These are phyloP conservation scores for Boletus huronensis DNA, from an alignment of 768 basidiomycete species.

Conservation along the genomic window DNA sequence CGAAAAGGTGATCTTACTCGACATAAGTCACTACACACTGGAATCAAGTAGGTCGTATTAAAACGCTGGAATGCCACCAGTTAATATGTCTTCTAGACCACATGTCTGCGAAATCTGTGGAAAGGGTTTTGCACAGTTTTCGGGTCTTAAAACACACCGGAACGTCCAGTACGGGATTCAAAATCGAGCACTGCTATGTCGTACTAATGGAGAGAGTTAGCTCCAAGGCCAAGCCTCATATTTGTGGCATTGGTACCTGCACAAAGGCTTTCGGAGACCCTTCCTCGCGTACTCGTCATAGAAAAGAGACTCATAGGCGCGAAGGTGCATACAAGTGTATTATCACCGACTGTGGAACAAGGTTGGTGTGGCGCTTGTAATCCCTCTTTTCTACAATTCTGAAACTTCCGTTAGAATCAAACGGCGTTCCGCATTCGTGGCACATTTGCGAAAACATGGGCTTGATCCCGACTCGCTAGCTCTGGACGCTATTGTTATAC, in stretches of 20 bases:
- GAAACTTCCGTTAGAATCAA: conserved; percentile 47
- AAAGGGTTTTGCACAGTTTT: conserved; percentile 56
- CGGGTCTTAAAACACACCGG: conserved; percentile 58
- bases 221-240: conserved; percentile 48
- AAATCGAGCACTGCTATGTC: not conserved
- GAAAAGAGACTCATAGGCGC: conserved; percentile 52
- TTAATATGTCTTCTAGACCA: conserved; percentile 37
- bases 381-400: not conserved
- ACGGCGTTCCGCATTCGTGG: conserved; percentile 54
- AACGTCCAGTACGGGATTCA: conserved; percentile 58
- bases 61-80: not conserved
- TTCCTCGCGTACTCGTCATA: conserved; percentile 64
- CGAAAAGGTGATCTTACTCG: conserved; percentile 61
- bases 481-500: conserved; percentile 23
- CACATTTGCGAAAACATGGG: conserved; percentile 53
- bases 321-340: conserved; percentile 46
- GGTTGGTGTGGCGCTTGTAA: conserved; percentile 29
- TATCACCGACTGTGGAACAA: conserved; percentile 42
- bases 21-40: conserved; percentile 50
- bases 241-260: conserved; percentile 49
- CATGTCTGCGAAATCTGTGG: conserved; percentile 49
- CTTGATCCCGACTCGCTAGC: conserved; percentile 25
- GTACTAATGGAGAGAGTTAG: conserved; percentile 32
- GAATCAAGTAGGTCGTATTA: conserved; percentile 40
- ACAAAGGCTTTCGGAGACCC: conserved; percentile 59